phyloP scores from a whole-genome alignment of 192 early-diverging fungal genomes.

The Rhizoclosmatium globosum region DNA sequence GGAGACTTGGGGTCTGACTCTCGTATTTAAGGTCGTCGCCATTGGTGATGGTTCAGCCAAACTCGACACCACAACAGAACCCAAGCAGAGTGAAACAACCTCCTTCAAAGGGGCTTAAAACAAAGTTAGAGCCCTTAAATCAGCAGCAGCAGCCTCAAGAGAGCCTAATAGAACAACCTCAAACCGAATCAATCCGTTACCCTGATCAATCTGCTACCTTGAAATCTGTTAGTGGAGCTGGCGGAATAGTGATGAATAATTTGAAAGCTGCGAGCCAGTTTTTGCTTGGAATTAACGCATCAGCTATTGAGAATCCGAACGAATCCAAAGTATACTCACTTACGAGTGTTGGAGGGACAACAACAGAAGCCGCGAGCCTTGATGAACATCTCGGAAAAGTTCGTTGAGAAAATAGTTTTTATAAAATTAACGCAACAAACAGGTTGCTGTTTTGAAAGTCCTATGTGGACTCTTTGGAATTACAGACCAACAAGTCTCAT shows the following conservation, averaged over 20 bases:
- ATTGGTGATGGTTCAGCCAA: conserved; percentile 21
- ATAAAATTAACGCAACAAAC: background rate
- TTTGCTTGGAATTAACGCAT: conserved; percentile 2
- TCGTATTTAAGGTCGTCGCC: conserved; percentile 3
- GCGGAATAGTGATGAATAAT: conserved; percentile 16
- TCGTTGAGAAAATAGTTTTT: background rate
- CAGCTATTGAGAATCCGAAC: background rate
- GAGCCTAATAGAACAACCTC: background rate
- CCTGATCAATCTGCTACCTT: background rate
- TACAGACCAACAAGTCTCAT: conserved; percentile 32
- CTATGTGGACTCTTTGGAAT: conserved; percentile 40
- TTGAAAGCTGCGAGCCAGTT: conserved; percentile 27
- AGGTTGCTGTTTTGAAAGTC: conserved; percentile 38
- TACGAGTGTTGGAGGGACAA: background rate
- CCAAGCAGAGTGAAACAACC: conserved; percentile 22
- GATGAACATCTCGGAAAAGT: conserved; percentile 41
- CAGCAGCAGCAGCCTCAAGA: background rate
- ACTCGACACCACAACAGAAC: conserved; percentile 1
- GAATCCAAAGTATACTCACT: background rate
- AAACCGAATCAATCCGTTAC: background rate
- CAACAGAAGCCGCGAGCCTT: background rate
- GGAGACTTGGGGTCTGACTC: background rate
- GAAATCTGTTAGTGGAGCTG: background rate
- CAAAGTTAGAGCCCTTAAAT: conserved; percentile 6
- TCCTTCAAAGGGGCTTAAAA: background rate